Percentiles rank a stretch among this genome's conserved stretches.
phyloP scores from a whole-genome alignment of 768 basidiomycete species.

The Baorangia bicolor region DNA sequence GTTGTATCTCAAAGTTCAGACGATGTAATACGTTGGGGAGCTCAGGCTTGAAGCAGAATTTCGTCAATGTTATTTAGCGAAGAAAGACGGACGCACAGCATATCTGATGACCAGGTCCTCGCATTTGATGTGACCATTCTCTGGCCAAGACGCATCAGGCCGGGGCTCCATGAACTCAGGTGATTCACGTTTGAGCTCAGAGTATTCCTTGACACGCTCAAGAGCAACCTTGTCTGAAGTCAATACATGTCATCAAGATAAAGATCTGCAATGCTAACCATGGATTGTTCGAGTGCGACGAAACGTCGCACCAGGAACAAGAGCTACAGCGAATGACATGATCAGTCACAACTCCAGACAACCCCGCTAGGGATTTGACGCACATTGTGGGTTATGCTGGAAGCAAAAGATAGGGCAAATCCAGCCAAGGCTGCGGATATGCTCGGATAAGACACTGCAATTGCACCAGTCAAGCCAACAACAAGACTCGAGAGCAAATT shows the following conservation, averaged over 20 bases:
- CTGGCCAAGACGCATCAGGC: conserved; percentile 81
- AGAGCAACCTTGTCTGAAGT: conserved; percentile 59
- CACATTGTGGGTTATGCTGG: conserved; percentile 69
- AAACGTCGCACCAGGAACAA: conserved; percentile 77
- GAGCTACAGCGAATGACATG: conserved; percentile 35
- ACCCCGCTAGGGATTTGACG: not conserved
- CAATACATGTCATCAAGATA: not conserved
- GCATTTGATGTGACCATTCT: conserved; percentile 63
- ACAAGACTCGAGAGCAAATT: conserved; percentile 73
- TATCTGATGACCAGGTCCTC: conserved; percentile 77
- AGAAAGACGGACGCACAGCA: conserved; percentile 49
- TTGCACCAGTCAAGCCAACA: conserved; percentile 68
- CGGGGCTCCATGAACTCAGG: conserved; percentile 85
- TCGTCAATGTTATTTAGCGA: not conserved
- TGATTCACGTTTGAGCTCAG: conserved; percentile 72
- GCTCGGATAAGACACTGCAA: conserved; percentile 63
- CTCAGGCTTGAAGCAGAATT: conserved; percentile 56
- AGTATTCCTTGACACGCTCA: conserved; percentile 90
- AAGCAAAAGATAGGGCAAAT: conserved; percentile 83
- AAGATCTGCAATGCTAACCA: conserved; percentile 49
- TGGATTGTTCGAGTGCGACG: conserved; percentile 87
- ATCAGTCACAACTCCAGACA: conserved; percentile 16
- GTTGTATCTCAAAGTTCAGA: conserved; percentile 68
- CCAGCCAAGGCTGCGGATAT: conserved; percentile 83
- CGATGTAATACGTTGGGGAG: conserved; percentile 83